Conservation (phyloP, 768 basidiomycete species). For the Gymnopilus dilepis region DNA sequence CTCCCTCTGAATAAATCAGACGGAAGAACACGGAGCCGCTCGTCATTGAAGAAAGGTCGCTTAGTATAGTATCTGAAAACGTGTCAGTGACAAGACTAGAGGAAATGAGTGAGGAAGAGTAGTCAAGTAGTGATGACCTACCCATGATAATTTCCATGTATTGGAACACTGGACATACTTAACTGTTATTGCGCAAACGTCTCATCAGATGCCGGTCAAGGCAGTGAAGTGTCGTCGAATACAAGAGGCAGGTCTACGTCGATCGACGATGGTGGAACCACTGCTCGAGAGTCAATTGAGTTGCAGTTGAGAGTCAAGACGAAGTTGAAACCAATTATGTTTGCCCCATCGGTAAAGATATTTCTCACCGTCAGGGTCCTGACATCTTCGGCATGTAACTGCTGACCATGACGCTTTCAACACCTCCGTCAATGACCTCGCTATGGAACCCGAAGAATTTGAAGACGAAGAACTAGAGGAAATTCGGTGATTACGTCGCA, state of each 20-base stretch:
- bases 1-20: constrained; percentile 54
- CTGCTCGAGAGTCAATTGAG: too few species aligned
- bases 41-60: constrained; percentile 63
- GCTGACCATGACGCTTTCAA: background rate
- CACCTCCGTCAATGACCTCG: constrained; percentile 4
- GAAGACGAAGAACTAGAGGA: constrained; percentile 72
- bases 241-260: too few species aligned
- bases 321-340: too few species aligned
- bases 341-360: background rate
- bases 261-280: background rate
- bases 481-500: constrained; percentile 52
- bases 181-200: background rate
- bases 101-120: too few species aligned
- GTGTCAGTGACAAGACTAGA: background rate
- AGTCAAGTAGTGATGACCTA: too few species aligned
- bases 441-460: constrained; percentile 52
- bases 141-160: constrained; percentile 81
- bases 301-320: too few species aligned
- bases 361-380: constrained; percentile 19
- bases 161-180: constrained; percentile 26
- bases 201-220: too few species aligned
- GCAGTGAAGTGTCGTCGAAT: too few species aligned
- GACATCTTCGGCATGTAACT: background rate
- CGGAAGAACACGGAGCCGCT: constrained; percentile 69
- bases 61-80: constrained; percentile 74